Evolutionary conservation across 2,329 filamentous ascomycete genomes (phyloP).

Genomic region (Clonostachys rhizophaga): DNA sequence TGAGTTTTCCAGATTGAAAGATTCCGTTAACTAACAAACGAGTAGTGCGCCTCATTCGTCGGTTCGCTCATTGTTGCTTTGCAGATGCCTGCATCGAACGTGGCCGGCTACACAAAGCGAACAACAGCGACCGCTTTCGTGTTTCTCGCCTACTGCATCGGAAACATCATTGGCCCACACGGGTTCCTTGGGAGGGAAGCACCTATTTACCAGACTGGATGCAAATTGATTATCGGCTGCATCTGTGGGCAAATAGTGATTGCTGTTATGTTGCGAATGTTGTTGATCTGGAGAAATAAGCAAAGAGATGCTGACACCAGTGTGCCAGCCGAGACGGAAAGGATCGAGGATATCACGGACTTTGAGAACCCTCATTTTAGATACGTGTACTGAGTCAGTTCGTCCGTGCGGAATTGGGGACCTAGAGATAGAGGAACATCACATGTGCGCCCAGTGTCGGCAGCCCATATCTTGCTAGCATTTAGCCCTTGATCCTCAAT

Average conservation of each 20-base stretch:
- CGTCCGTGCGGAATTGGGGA: too few species aligned
- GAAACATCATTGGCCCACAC: slow-evolving; percentile 39
- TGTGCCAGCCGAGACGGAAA: slow-evolving; percentile 17
- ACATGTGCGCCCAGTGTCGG: too few species aligned
- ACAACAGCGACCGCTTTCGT: slow-evolving; percentile 33
- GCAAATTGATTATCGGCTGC: slow-evolving; percentile 40
- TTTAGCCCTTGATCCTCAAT: too few species aligned
- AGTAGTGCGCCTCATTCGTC: slow-evolving; percentile 27
- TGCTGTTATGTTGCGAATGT: slow-evolving; percentile 21
- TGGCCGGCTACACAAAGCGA: slow-evolving; percentile 38
- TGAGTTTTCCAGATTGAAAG: neutral
- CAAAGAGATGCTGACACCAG: slow-evolving; percentile 24
- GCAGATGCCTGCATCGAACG: slow-evolving; percentile 39
- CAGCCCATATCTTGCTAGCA: too few species aligned
- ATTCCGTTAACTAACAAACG: neutral
- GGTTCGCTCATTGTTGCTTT: slow-evolving; percentile 43
- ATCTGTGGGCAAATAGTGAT: slow-evolving; percentile 30
- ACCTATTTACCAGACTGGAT: slow-evolving; percentile 42
- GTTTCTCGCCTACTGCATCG: slow-evolving; percentile 33
- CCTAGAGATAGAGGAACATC: too few species aligned
- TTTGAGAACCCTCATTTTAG: slow-evolving; percentile 16
- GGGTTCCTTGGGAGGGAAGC: slow-evolving; percentile 33
- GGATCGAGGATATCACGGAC: slow-evolving; percentile 21
- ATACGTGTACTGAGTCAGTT: slow-evolving; percentile 4
- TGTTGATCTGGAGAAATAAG: slow-evolving; percentile 30